Base-by-base conservation (phyloP, 1,284 basidiomycete species). In the Fomitiporia mediterranea region DNA sequence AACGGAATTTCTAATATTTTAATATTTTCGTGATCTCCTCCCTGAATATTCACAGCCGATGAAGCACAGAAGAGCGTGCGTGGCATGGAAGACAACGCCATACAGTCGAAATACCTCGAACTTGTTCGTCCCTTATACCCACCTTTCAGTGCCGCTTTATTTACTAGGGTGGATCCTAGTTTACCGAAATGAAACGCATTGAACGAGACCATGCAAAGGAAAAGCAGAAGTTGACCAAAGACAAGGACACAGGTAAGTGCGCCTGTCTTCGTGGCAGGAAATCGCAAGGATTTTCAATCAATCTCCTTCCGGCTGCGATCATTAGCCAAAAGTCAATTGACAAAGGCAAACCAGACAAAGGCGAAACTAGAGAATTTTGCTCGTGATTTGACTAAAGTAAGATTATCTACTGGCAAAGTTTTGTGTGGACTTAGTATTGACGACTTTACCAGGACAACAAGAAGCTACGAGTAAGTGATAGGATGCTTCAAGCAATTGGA, bases 281-380 rank as follows among this genome's bases (percentile, higher is more conserved):
- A 53, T n/a, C 60, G 39, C 44, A 5, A 28, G 28, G n/a, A 19
- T 17, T 37, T 23, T 11, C 42, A 21, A 53, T 23, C 2, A 17
- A 25, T 15, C 27, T 13, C 25, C 15, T 43, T 28, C 13, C 13
- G 53, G 49, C 48, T 52, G 49, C 19, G 4, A 51, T 42, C 63
- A 57, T 60, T 66, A 90, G 89, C 89, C 57, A 91, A 91, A 70
- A 75, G 82, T 56, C 88, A 91, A 66, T 73, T 91, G 53, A 89
- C 86, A 8, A 91, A 91, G 69, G 84, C 86, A 25, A 91, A 90
- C 65, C 86, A 90, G 71, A 86, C 86, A 21, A 89, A 90, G 73
- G 80, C 82, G n/a, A 91, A 87, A 74, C 88, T 91, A 79, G 89
- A 91, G 72, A 90, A 85, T 66, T 75, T 91, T 37, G 89, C 89